Percentiles rank a stretch among this genome's conserved stretches.
phyloP scores from a whole-genome alignment of 179 eudicot species.

The Beta macrorhiza region DNA sequence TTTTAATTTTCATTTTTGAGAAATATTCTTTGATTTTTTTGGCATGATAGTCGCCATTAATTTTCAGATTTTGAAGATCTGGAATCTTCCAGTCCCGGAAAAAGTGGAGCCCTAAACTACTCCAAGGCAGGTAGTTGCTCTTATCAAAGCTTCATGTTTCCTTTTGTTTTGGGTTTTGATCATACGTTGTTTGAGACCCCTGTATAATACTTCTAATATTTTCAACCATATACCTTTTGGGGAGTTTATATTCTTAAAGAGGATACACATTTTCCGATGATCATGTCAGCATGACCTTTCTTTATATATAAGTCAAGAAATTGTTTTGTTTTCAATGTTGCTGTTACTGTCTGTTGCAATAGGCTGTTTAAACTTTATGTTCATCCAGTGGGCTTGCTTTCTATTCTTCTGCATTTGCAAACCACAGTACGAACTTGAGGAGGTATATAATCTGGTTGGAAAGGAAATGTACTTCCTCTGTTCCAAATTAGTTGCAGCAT shows the following conservation, averaged over 20 bases:
- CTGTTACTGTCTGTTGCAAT: neutral
- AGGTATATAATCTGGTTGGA: neutral
- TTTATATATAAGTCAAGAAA: neutral
- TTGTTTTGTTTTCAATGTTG: neutral
- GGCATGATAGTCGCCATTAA: conserved; percentile 22
- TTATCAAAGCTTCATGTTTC: neutral
- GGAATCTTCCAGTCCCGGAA: conserved; percentile 54
- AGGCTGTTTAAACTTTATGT: neutral
- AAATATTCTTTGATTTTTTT: conserved; percentile 4
- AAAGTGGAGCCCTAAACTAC: conserved; percentile 56
- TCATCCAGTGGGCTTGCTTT: neutral
- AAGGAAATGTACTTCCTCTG: no score
- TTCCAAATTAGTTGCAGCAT: no score
- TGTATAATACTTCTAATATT: neutral
- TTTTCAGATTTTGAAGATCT: conserved; percentile 72
- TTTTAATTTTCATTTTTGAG: neutral
- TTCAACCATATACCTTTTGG: neutral
- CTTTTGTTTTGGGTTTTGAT: neutral
- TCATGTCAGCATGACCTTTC: neutral
- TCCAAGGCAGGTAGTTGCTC: conserved; percentile 78
- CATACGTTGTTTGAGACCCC: neutral
- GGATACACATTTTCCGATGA: neutral
- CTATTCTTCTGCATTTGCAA: neutral
- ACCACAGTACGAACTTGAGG: neutral
- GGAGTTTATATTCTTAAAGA: neutral